A percentile compares a stretch with the other conserved stretches of the same genome.
These are phyloP conservation scores for Dionaea muscipula DNA, from an alignment of 179 eudicot species.

Conservation along the genomic window DNA sequence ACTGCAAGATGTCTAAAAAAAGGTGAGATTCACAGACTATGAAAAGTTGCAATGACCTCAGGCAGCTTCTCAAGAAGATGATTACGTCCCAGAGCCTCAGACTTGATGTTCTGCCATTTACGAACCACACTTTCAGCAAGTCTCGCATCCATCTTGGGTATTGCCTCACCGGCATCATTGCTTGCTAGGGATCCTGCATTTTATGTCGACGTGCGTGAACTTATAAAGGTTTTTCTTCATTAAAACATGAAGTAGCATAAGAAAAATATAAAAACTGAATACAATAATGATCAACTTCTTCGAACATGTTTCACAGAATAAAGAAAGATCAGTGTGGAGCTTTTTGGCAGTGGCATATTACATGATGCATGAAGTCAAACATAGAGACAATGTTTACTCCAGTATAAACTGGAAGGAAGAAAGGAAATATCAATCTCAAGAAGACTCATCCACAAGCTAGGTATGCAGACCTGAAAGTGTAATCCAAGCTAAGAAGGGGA, in stretches of 20 bases:
- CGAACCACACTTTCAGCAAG: conserved; percentile 71
- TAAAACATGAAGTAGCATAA: conserved; percentile 2
- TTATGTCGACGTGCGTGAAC: conserved; percentile 1
- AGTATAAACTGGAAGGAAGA: too few relatives aligned
- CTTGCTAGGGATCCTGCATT: conserved; percentile 27
- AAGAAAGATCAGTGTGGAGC: too few relatives aligned
- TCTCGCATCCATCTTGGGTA: conserved; percentile 85
- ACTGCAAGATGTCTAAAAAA: not conserved
- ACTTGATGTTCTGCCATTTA: conserved; percentile 76
- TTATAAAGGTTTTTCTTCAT: not conserved
- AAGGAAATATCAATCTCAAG: too few relatives aligned
- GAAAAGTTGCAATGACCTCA: conserved; percentile 33
- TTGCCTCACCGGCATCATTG: conserved; percentile 31
- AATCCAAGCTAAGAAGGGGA: too few relatives aligned
- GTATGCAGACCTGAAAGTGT: too few relatives aligned
- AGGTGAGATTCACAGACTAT: not conserved
- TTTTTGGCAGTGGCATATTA: too few relatives aligned
- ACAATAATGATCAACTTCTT: too few relatives aligned
- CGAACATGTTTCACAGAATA: too few relatives aligned
- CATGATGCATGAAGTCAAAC: too few relatives aligned
- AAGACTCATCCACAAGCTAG: too few relatives aligned
- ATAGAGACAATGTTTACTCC: too few relatives aligned
- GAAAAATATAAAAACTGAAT: not conserved
- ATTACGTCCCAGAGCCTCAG: conserved; percentile 75
- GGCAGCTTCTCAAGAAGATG: conserved; percentile 62